Evolutionary conservation across 345 rosid genomes (phyloP), one percentile per base, ranked within the genome.

Genomic region (Mercurialis annua): DNA sequence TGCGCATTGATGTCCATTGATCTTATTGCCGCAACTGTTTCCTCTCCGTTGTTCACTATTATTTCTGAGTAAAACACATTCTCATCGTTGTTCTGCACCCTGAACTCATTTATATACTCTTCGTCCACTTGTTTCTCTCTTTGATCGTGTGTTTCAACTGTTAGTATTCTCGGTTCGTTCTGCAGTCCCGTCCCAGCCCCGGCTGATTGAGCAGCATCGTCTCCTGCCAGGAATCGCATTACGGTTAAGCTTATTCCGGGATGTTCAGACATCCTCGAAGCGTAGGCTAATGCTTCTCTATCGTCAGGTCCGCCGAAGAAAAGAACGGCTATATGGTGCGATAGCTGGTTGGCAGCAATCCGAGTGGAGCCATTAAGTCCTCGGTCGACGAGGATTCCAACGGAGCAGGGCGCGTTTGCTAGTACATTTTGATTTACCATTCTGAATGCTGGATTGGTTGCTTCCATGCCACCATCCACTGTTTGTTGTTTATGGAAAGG

Each of bases 401-500:
- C 83, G 0, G 99, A 87, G 78, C 98, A 94, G 42, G 99, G 99
- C 11, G 96, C 75, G 57, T 86, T 83, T 21, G 75, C 81, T 15
- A 89, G 76, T 1, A 91, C 72, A 61, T 94, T 94, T 77, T 89
- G 97, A 78, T 94, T 91, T 16, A 91, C 88, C 55, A 73, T 79
- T 33, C 96, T 80, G 56, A 80, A 84, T 12, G 92, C 96, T 0
- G 99, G 96, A 55, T 94, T 91, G 5, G 92, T 89, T 10, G 84
- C 90, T 74, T 94, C 99, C 99, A 94, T 94, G 11, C 91, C 95
- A 36, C 97, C 99, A 67, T 94, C 96, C 1, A 94, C 95, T 0
- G 97, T 91, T 67, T 85, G 96, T 24, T 94, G 97, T 73, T 87
- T 91, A 68, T 94, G 99, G 78, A 94, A 91, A 8, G 99, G 99